These are phyloP conservation scores for Plantago lanceolata DNA, from an alignment of 305 asterid species.

Conservation along the genomic window DNA sequence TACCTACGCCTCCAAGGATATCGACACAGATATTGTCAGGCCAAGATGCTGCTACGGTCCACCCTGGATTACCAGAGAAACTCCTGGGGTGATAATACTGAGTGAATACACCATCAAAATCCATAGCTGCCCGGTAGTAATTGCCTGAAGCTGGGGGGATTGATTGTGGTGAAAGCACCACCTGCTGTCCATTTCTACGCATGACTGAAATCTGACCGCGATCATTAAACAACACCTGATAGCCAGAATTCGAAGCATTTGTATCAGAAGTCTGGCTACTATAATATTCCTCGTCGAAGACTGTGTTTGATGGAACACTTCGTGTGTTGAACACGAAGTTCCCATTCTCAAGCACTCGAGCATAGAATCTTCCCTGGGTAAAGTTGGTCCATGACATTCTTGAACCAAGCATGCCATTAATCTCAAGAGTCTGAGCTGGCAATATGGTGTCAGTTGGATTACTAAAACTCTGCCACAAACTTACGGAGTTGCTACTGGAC, in stretches of 20 bases:
- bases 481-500: conserved; percentile 3
- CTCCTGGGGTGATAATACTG: conserved; percentile 35
- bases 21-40: conserved; percentile 37
- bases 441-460: conserved; percentile 45
- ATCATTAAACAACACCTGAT: conserved; percentile 21
- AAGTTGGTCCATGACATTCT: conserved; percentile 23
- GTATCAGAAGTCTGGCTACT: conserved; percentile 20
- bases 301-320: conserved; percentile 20
- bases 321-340: conserved; percentile 32
- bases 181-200: conserved; percentile 22
- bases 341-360: conserved; percentile 24
- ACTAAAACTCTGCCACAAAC: conserved; percentile 47
- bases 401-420: conserved; percentile 28
- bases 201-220: conserved; percentile 19
- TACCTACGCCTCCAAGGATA: conserved; percentile 17
- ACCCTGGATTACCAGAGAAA: conserved; percentile 20
- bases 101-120: conserved; percentile 49
- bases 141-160: conserved; percentile 20
- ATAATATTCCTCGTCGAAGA: conserved; percentile 28
- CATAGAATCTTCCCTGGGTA: conserved; percentile 36
- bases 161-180: neutral
- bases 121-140: conserved; percentile 42
- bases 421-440: conserved; percentile 36
- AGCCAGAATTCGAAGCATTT: conserved; percentile 21
- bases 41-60: conserved; percentile 30